Base-by-base conservation (phyloP, 2,329 filamentous ascomycete genomes). In the Hypoxylon sp. region DNA sequence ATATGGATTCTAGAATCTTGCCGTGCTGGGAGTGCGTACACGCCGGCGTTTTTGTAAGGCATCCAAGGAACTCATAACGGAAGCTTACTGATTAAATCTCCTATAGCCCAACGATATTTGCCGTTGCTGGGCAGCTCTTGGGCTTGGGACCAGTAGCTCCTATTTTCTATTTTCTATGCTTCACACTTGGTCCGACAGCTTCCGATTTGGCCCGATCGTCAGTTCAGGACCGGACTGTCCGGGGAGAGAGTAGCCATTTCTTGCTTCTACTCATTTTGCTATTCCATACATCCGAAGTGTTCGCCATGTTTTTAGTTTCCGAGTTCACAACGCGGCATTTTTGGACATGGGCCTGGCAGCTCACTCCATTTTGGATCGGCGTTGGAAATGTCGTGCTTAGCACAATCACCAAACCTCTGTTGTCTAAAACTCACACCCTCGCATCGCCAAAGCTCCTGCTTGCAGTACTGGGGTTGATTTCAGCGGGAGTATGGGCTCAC, bases 331-430 rank as follows among this genome's bases (percentile, higher is more conserved):
- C 64, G 1, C 71, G 72, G 2, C 72, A 75, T 50, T 73, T 64
- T 21, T 73, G 72, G 73, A 66, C 69, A 6, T 75, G 71, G 72
- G 71, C 70, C n/a, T 75, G 74, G 74, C 74, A 75, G 62, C 46
- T 73, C 36, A 51, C 59, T 13, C 74, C 74, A 32, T 17, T 73
- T 1, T 75, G 71, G 71, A 72, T 75, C 19, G 71, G 73, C 1
- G 0, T 74, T 1, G 53, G 36, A 30, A 73, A 74, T 50, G n/a
- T 62, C 38, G 14, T 68, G 5, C 34, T 67, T 49, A 38, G 28
- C 13, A n/a, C 28, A 10, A 19, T 65, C 10, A 28, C 41, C 52
- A 45, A 51, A 3, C 43, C 43, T 10, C 43, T 71, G n/a, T 49
- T 56, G 21, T 46, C 56, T 14, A 57, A 53, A n/a, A 13, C 19